Evolutionary conservation across 371 early-diverging fungal species (phyloP), one percentile per base, ranked within the genome.

Genomic region (Actinomortierella wolfii): DNA sequence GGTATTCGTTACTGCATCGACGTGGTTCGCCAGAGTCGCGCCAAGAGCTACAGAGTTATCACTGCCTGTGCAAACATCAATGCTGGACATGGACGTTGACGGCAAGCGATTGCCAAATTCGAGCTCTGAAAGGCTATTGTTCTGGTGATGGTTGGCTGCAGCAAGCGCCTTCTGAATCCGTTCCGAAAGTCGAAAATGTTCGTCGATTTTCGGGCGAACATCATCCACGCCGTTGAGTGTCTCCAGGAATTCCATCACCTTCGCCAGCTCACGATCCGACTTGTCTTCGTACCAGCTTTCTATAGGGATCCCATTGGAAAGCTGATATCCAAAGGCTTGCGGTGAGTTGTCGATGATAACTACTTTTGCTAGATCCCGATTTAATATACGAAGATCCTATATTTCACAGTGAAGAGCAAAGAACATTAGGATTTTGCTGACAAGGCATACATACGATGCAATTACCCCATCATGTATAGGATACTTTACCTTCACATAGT

Each of bases 271-370:
- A 23, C 68, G 57, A 57, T 89, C 89, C 25, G 54, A 43, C 51
- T 76, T 64, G 65, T 90, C 90, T 40, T 83, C 84, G 59, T 89
- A 89, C 88, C 89, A 89, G 53, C 82, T 83, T 56, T 76, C 82
- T 21, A 89, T 90, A 7, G 90, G 90, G 28, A 89, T 79, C 3
- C 90, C 90, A 52, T 89, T 89, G n/a, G 81, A 80, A 40, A 81
- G 79, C 53, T 87, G 85, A 56, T 86, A 88, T 3, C 79, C 86
- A 67, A 82, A 88, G 2, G 85, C 84, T 54, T 70, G 67, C 9
- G 67, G 68, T 5, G 87, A 80, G 54, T 90, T 91, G 61, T 91
- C 91, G 2, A 90, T 84, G 54, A 91, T 79, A 2, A 91, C 58
- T 23, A 82, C 76, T 59, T 81, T 80, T 17, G 79, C 45, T 60